Percentiles rank a stretch among this genome's conserved stretches.
Conservation (phyloP, 495 filamentous ascomycete genomes). For the Darksidea phi region DNA sequence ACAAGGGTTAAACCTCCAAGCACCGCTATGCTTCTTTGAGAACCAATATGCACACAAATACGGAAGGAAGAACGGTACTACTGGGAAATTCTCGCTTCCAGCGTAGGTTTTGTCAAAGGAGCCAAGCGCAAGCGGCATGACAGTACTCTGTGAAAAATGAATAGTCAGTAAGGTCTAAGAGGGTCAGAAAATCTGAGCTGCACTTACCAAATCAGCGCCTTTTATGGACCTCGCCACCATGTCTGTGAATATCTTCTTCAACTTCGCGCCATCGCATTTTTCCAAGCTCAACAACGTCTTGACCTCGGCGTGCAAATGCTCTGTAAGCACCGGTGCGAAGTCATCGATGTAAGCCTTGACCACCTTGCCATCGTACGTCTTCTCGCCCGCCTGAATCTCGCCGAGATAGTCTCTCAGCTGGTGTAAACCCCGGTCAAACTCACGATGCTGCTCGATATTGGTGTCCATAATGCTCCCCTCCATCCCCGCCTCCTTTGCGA, state of each 20-base stretch:
- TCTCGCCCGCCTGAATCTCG: conserved; percentile 1
- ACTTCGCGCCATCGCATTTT: background rate
- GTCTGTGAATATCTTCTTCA: background rate
- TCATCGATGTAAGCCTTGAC: conserved; percentile 11
- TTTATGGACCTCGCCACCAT: background rate
- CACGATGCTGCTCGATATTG: conserved; percentile 5
- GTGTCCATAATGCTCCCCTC: conserved; percentile 4
- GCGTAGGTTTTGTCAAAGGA: conserved; percentile 1
- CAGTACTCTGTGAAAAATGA: background rate
- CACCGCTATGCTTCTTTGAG: background rate
- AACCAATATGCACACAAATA: conserved; percentile 5
- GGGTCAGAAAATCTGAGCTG: background rate
- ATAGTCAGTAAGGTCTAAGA: background rate
- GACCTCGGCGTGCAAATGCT: conserved; percentile 13
- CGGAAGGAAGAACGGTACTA: conserved; percentile 6
- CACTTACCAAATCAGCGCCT: background rate
- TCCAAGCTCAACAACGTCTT: conserved; percentile 1
- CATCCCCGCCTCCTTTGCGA: background rate
- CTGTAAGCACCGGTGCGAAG: background rate
- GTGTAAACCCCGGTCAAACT: background rate
- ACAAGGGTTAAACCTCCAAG: conserved; percentile 10
- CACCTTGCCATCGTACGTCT: background rate
- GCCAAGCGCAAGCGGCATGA: background rate
- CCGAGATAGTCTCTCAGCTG: background rate
- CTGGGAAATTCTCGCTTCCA: background rate